A percentile compares a stretch with the other conserved stretches of the same genome.
Conservation (phyloP, 371 early-diverging fungal genomes). For the Umbelopsis sp. region DNA sequence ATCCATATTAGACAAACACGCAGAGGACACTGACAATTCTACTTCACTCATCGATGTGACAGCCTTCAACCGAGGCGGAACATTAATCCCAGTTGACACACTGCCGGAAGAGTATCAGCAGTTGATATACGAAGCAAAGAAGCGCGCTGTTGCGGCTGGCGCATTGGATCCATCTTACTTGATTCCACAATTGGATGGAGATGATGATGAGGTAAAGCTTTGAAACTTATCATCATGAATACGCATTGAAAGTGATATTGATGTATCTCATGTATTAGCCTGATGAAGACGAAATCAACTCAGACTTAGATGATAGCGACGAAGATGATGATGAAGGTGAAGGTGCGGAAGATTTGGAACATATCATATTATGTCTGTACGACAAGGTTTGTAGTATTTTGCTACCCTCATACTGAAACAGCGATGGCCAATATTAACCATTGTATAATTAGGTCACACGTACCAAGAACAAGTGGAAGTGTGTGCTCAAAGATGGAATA, state of each 20-base stretch:
- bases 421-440: neutral
- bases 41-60: conserved; percentile 20
- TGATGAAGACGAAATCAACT: conserved; percentile 79
- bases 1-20: conserved; percentile 25
- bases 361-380: conserved; percentile 93
- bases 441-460: conserved; percentile 66
- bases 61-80: conserved; percentile 30
- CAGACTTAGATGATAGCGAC: conserved; percentile 83
- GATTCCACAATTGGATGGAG: conserved; percentile 61
- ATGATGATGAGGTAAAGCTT: conserved; percentile 40
- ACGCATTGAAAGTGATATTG: neutral
- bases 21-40: neutral
- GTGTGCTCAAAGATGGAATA: conserved; percentile 93
- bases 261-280: neutral
- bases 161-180: conserved; percentile 28
- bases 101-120: conserved; percentile 43
- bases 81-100: conserved; percentile 35
- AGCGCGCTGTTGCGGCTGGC: conserved; percentile 38
- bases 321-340: conserved; percentile 78
- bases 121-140: conserved; percentile 44
- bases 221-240: neutral
- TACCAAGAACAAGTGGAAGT: conserved; percentile 98
- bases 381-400: conserved; percentile 71
- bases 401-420: neutral
- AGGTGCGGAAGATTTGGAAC: conserved; percentile 77